phyloP scores from a whole-genome alignment of 2,329 filamentous ascomycete species.

The Xylaria sp. region DNA sequence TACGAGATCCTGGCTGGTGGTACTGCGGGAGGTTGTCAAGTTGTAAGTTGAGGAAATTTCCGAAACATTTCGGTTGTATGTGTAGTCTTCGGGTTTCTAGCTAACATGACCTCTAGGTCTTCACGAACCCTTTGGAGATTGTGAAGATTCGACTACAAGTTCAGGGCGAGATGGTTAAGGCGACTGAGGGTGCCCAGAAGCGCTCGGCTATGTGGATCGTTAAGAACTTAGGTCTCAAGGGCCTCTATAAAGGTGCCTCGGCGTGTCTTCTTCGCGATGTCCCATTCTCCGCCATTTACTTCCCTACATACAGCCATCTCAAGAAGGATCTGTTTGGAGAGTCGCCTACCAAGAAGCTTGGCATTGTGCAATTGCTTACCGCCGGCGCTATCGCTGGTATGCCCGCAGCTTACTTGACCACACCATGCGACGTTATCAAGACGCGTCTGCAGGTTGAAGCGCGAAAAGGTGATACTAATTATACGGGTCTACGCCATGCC shows the following conservation, averaged over 20 bases:
- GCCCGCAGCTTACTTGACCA: constrained; percentile 92
- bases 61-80: neutral
- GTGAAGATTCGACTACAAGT: constrained; percentile 99
- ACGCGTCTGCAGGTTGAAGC: constrained; percentile 97
- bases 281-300: constrained; percentile 98
- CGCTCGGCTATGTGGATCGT: constrained; percentile 98
- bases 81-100: neutral
- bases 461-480: constrained; percentile 88
- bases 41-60: constrained; percentile 66
- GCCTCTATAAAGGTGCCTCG: constrained; percentile 94
- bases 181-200: constrained; percentile 78
- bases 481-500: constrained; percentile 85
- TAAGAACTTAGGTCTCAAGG: constrained; percentile 88
- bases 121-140: constrained; percentile 97
- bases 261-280: constrained; percentile 95
- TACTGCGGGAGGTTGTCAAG: constrained; percentile 90
- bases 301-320: constrained; percentile 93
- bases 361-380: constrained; percentile 87
- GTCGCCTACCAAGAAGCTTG: constrained; percentile 82
- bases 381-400: constrained; percentile 94
- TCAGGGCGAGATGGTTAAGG: constrained; percentile 93
- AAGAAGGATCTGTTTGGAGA: constrained; percentile 96
- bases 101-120: constrained; percentile 60
- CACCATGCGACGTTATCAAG: constrained; percentile 98
- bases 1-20: constrained; percentile 88